Percentiles rank a stretch among this genome's conserved stretches.
phyloP scores from a whole-genome alignment of 1,139 yeast species.

The Candida frijolesensis region DNA sequence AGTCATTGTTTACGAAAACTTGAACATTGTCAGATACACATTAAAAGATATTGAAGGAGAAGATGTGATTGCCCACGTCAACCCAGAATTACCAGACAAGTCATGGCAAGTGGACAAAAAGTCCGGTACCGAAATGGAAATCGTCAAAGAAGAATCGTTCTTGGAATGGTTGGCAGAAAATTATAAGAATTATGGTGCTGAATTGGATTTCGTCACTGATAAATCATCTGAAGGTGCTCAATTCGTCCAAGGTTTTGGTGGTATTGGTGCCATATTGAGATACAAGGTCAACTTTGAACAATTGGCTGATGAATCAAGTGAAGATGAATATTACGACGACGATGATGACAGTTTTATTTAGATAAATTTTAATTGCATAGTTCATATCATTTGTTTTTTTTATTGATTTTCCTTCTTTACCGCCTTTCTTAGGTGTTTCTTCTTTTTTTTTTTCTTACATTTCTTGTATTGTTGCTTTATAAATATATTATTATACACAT shows the following conservation, averaged over 20 bases:
- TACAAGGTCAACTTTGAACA: slow-evolving; percentile 97
- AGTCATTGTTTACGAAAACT: slow-evolving; percentile 88
- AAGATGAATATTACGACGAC: slow-evolving; percentile 80
- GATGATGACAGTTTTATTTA: slow-evolving; percentile 60
- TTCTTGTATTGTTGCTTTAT: slow-evolving; percentile 1
- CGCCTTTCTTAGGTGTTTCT: background rate
- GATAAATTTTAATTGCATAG: slow-evolving; percentile 8
- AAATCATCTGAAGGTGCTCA: slow-evolving; percentile 98
- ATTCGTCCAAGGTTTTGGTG: slow-evolving; percentile 97
- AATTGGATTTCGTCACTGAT: slow-evolving; percentile 93
- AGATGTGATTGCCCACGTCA: slow-evolving; percentile 72
- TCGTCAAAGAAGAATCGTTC: slow-evolving; percentile 76
- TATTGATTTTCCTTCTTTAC: background rate
- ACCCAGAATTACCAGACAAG: slow-evolving; percentile 73
- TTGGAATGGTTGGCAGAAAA: slow-evolving; percentile 98
- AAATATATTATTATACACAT: slow-evolving; percentile 4
- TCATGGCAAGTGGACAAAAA: slow-evolving; percentile 77
- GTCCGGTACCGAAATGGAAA: slow-evolving; percentile 89
- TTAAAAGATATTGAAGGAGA: slow-evolving; percentile 83
- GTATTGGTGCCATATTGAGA: slow-evolving; percentile 94
- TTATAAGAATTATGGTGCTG: slow-evolving; percentile 91
- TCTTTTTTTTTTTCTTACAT: background rate
- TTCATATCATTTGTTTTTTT: background rate
- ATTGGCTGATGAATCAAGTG: slow-evolving; percentile 85
- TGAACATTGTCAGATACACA: slow-evolving; percentile 81